A percentile compares a stretch with the other conserved stretches of the same genome.
phyloP scores from a whole-genome alignment of 169 alveolate species.

The Eimeria praecox region DNA sequence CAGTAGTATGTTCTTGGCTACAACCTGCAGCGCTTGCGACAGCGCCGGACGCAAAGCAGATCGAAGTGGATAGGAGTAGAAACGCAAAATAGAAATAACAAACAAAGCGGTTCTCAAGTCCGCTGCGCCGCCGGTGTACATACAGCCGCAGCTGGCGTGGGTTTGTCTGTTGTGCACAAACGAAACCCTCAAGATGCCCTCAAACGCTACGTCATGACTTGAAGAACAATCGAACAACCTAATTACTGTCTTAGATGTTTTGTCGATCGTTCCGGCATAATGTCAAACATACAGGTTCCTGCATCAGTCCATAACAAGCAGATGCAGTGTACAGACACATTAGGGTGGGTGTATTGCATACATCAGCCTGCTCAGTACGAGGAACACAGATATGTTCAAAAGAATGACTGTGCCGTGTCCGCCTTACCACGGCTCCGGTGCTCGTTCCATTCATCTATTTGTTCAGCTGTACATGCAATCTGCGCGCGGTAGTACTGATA shows the following conservation, averaged over 20 bases:
- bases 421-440: constrained; percentile 69
- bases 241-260: constrained; percentile 50
- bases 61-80: neutral
- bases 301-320: neutral
- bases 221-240: neutral
- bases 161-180: neutral
- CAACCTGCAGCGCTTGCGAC: too few species aligned
- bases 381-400: too few species aligned
- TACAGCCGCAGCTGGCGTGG: neutral
- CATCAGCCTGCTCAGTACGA: neutral
- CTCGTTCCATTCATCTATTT: constrained; percentile 77
- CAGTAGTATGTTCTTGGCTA: too few species aligned
- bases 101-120: neutral
- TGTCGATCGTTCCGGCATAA: constrained; percentile 76
- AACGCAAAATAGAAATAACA: neutral
- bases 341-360: neutral
- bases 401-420: neutral
- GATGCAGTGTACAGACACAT: neutral
- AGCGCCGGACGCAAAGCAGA: too few species aligned
- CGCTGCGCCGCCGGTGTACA: neutral
- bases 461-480: constrained; percentile 77
- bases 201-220: neutral
- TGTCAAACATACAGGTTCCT: constrained; percentile 78
- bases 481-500: constrained; percentile 80
- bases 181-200: neutral